phyloP scores from a whole-genome alignment of 495 filamentous ascomycete species.

The Xylaria scruposa region DNA sequence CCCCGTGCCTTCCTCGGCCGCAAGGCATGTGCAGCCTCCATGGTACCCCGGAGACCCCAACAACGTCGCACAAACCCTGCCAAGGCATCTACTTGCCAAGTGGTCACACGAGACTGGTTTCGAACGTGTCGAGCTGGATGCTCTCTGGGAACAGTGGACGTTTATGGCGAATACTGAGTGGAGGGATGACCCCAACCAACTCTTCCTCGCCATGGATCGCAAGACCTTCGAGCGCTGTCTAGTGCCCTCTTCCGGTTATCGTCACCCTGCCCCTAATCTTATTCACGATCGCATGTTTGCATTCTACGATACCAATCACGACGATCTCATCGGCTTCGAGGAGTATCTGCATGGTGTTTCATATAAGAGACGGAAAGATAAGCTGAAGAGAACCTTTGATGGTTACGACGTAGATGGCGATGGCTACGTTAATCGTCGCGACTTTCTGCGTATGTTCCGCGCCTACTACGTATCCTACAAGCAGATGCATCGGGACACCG shows the following conservation, averaged over 20 bases:
- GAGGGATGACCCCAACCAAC: conserved; percentile 77
- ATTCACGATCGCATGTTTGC: conserved; percentile 96
- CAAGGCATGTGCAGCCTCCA: conserved; percentile 71
- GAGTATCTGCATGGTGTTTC: conserved; percentile 89
- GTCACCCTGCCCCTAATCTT: conserved; percentile 80
- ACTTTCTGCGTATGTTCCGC: conserved; percentile 90
- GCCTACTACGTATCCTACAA: conserved; percentile 88
- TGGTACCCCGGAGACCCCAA: conserved; percentile 92
- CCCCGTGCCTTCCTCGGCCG: conserved; percentile 54
- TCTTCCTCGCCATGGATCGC: conserved; percentile 84
- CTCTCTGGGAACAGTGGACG: conserved; percentile 94
- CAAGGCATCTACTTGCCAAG: conserved; percentile 65
- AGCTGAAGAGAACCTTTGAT: conserved; percentile 76
- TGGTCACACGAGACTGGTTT: conserved; percentile 76
- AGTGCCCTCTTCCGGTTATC: conserved; percentile 77
- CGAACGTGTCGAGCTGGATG: conserved; percentile 84
- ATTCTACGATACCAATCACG: conserved; percentile 90
- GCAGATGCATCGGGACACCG: conserved; percentile 82
- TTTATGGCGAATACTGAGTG: conserved; percentile 88
- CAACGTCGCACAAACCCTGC: conserved; percentile 64
- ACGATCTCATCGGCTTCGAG: conserved; percentile 90
- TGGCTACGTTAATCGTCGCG: conserved; percentile 83
- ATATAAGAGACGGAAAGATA: conserved; percentile 78
- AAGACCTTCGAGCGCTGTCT: conserved; percentile 91
- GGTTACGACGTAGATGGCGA: conserved; percentile 93